Evolutionary conservation across 148 eudicot species (phyloP), one percentile per base, ranked within the genome.

Genomic region (Nepenthes mirabilis): DNA sequence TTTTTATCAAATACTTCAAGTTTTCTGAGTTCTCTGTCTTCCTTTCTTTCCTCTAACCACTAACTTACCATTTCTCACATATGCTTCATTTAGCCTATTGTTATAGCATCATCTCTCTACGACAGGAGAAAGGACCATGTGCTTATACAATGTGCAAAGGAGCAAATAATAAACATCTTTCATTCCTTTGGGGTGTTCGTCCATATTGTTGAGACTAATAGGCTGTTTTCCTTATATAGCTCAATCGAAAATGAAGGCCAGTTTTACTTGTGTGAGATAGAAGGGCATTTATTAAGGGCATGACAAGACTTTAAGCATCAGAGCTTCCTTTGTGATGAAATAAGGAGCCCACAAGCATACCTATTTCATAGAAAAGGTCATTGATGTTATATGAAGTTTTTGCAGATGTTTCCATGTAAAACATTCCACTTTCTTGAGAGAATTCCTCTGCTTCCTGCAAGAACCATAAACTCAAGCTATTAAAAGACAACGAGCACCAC

Each of bases 351-450:
- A 37, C 36, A 53, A 45, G 56, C 47, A 59, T 48, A 71, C 82
- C 82, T 64, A 74, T 67, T 55, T 75, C 72, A 62, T 74, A 71
- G 63, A 78, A 78, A 33, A 74, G 70, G 51, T 78, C 79, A 54
- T 74, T 74, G 55, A 78, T 62, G 60, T 78, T 78, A 33, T 57
- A 45, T 1, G 79, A 40, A 50, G 68, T 66, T 66, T 65, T 78
- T 3, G 82, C 82, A 43, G 82, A 78, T 49, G 79, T 74, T 67
- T 74, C 82, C 34, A 62, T 68, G 63, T 66, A 78, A 35, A 65
- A 71, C 64, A 78, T 64, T 36, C 76, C 79, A 57, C 68, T 74
- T 37, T 71, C 79, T 65, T 75, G 60, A 11, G 79, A 55, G 14
- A 60, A 74, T 47, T 55, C 60, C 52, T 55, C 71, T 14, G 71